A percentile compares a stretch with the other conserved stretches of the same genome.
These are phyloP conservation scores for Lactarius indigo DNA, from an alignment of 768 basidiomycete species.

Conservation along the genomic window DNA sequence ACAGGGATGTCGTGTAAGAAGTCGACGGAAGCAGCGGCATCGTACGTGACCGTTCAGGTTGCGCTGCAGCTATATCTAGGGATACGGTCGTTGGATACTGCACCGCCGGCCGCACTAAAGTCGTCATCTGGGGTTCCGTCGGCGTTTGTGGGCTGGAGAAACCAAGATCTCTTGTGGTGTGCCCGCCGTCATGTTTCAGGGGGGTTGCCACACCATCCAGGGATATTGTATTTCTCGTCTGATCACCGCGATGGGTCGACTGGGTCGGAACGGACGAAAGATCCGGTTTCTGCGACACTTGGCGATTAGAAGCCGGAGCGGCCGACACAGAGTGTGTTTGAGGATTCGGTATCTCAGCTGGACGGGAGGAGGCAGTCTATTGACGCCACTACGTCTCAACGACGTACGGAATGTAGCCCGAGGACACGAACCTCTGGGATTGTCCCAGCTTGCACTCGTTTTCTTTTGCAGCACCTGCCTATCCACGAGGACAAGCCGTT, in stretches of 20 bases:
- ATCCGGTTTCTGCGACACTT: background rate
- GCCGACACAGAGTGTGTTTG: background rate
- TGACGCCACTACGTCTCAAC: background rate
- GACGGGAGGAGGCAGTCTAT: background rate
- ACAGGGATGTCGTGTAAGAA: background rate
- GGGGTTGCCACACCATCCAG: background rate
- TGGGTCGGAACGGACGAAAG: background rate
- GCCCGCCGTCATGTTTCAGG: background rate
- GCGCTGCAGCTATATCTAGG: background rate
- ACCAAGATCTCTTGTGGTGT: background rate
- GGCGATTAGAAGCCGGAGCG: background rate
- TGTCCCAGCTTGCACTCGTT: slow-evolving; percentile 3
- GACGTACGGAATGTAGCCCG: background rate
- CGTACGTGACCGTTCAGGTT: background rate
- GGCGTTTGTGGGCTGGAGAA: background rate
- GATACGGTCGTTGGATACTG: background rate
- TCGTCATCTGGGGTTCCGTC: background rate
- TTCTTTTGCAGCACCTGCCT: slow-evolving; percentile 35
- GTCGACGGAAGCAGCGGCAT: background rate
- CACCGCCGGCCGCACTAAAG: background rate
- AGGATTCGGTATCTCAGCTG: background rate
- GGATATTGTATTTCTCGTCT: background rate
- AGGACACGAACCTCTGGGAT: slow-evolving; percentile 14
- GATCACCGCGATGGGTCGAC: background rate
- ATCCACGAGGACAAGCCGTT: slow-evolving; percentile 31